Evolutionary conservation across 768 basidiomycete genomes (phyloP), one percentile per base, ranked within the genome.

Genomic region (Leccinum aurantiacum): DNA sequence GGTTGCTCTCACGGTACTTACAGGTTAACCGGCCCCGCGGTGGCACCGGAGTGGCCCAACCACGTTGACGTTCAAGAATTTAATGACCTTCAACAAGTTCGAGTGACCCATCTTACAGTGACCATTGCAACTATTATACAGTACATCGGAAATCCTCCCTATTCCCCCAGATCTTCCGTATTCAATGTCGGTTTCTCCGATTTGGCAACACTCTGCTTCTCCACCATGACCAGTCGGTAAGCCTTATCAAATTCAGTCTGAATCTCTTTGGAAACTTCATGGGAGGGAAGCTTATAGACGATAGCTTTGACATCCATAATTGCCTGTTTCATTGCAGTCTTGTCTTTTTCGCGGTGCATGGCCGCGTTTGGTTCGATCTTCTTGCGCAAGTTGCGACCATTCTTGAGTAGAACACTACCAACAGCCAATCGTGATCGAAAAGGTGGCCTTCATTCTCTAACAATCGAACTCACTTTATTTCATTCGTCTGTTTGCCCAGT

Each of bases 141-240:
- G 24, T 47, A 59, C 53, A 52, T 1, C 6, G 53, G 14, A 6
- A 13, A 19, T 22, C 27, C 27, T 46, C 14, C 14, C 48, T 60
- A 57, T 54, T 35, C 57, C 15, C 29, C 17, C 11, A 71, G 14
- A 61, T 72, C 71, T 33, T 73, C 73, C 2, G 51, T 64, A 37
- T 74, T 69, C 35, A 74, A 41, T 17, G 19, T 27, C 4, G 71
- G 71, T 52, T 62, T 74, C 54, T 63, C 57, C 46, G 53, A 44
- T 50, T 62, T 63, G 0, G 7, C 4, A 19, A 24, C 47, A 4
- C 35, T 51, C 29, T 64, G 52, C 47, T 60, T 59, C 53, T 65
- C 62, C 15, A 31, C 17, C 60, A 74, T 70, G 37, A 81, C 77
- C 1, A 77, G 70, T 38, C 75, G 74, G 53, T 73, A 65, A 11